Percentiles rank a stretch among this genome's conserved stretches.
Conservation (phyloP, 108 stramenopile species). For the Conticribra guillardii region DNA sequence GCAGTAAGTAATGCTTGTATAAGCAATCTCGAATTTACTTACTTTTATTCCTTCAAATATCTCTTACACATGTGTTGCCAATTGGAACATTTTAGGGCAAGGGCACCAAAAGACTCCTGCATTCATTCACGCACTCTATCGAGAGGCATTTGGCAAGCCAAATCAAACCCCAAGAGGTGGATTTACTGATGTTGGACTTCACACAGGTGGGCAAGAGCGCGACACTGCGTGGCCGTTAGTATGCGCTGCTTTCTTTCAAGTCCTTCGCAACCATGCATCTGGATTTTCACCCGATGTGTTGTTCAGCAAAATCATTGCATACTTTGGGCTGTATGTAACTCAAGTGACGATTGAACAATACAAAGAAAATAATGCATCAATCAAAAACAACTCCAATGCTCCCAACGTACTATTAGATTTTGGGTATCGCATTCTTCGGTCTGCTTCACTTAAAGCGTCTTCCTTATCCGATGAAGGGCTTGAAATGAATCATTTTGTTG, state of each 20-base stretch:
- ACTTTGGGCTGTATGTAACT: conserved; percentile 25
- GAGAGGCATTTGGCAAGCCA: conserved; percentile 14
- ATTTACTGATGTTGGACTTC: conserved; percentile 46
- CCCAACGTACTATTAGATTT: conserved; percentile 29
- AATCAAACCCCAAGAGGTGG: conserved; percentile 24
- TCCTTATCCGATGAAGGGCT: conserved; percentile 25
- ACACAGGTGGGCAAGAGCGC: conserved; percentile 26
- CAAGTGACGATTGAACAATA: conserved; percentile 12
- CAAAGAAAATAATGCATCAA: not conserved
- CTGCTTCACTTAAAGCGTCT: conserved; percentile 17
- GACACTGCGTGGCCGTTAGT: conserved; percentile 32
- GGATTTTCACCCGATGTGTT: conserved; percentile 6
- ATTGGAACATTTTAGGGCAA: conserved; percentile 5
- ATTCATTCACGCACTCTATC: conserved; percentile 37
- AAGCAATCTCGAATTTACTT: too few species aligned
- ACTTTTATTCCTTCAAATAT: too few species aligned
- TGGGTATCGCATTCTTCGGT: conserved; percentile 31
- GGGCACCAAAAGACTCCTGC: conserved; percentile 47
- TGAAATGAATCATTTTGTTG: conserved; percentile 25
- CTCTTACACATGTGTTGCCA: too few species aligned
- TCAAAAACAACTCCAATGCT: conserved; percentile 5
- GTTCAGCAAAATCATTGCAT: conserved; percentile 19
- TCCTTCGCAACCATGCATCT: not conserved
- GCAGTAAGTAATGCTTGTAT: not conserved
- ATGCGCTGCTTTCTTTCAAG: conserved; percentile 16